These are phyloP conservation scores for Ascochyta koolunga DNA, from an alignment of 2,329 filamentous ascomycete species.

Conservation along the genomic window DNA sequence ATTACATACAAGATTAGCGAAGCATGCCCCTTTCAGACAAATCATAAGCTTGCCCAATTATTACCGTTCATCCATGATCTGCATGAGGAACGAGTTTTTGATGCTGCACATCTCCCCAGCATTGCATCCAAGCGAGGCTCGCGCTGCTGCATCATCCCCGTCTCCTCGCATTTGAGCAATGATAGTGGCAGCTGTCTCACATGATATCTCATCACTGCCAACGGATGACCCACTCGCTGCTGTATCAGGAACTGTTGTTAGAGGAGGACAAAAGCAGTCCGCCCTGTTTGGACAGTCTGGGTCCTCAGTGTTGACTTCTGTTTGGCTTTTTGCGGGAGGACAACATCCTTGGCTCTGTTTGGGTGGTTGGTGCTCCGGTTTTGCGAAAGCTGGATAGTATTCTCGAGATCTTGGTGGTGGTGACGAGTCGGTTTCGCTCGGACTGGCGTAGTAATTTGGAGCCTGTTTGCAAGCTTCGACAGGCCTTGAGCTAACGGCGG, in stretches of 20 bases:
- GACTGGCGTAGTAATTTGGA: conserved; percentile 9
- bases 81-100: conserved; percentile 32
- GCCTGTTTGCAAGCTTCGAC: not conserved
- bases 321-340: not conserved
- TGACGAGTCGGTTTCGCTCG: conserved; percentile 6
- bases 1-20: too few species aligned
- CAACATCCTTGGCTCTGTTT: conserved; percentile 4
- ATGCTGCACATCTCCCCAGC: conserved; percentile 26
- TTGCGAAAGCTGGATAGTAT: not conserved
- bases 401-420: conserved; percentile 1
- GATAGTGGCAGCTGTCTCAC: conserved; percentile 35
- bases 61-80: conserved; percentile 32
- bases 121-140: conserved; percentile 28
- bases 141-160: conserved; percentile 24
- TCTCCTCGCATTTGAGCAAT: conserved; percentile 38
- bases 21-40: too few species aligned
- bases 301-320: conserved; percentile 7
- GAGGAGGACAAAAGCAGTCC: conserved; percentile 31
- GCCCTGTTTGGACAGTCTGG: conserved; percentile 22
- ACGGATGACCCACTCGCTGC: not conserved
- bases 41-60: not conserved
- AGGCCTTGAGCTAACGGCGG: not conserved
- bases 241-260: not conserved
- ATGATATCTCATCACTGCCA: conserved; percentile 31
- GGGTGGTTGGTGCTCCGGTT: not conserved